phyloP scores from a whole-genome alignment of 106 monocot genomes.

The Dioscorea zingiberensis region DNA sequence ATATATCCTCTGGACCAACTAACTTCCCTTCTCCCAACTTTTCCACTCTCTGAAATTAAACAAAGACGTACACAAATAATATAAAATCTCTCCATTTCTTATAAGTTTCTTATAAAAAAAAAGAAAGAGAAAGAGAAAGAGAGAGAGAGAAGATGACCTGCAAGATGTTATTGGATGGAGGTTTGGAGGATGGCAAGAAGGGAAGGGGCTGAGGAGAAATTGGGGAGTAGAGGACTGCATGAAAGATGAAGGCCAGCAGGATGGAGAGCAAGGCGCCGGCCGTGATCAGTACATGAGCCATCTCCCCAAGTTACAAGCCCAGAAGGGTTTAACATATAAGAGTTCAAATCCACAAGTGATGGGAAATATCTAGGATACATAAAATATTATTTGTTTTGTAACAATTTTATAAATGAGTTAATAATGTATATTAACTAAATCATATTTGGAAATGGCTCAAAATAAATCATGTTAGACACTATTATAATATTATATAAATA shows the following conservation, averaged over 20 bases:
- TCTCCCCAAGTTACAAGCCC: too few relatives aligned
- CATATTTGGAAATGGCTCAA: too few relatives aligned
- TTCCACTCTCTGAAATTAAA: conserved; percentile 23
- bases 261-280: conserved; percentile 15
- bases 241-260: conserved; percentile 21
- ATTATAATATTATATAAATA: too few relatives aligned
- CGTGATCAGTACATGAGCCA: conserved; percentile 5
- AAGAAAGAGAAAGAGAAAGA: neutral
- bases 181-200: conserved; percentile 13
- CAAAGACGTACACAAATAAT: neutral
- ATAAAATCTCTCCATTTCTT: neutral
- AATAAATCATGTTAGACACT: too few relatives aligned
- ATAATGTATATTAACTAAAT: too few relatives aligned
- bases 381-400: too few relatives aligned
- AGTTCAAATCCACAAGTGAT: too few relatives aligned
- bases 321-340: too few relatives aligned
- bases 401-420: too few relatives aligned
- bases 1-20: conserved; percentile 52
- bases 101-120: neutral
- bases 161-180: conserved; percentile 32
- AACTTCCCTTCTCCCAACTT: conserved; percentile 60
- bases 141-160: conserved; percentile 10
- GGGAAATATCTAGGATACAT: too few relatives aligned
- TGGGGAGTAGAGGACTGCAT: conserved; percentile 39
- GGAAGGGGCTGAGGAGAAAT: conserved; percentile 42